These are phyloP conservation scores for Penicillium sp. DNA, from an alignment of 2,329 filamentous ascomycete genomes.

Conservation along the genomic window DNA sequence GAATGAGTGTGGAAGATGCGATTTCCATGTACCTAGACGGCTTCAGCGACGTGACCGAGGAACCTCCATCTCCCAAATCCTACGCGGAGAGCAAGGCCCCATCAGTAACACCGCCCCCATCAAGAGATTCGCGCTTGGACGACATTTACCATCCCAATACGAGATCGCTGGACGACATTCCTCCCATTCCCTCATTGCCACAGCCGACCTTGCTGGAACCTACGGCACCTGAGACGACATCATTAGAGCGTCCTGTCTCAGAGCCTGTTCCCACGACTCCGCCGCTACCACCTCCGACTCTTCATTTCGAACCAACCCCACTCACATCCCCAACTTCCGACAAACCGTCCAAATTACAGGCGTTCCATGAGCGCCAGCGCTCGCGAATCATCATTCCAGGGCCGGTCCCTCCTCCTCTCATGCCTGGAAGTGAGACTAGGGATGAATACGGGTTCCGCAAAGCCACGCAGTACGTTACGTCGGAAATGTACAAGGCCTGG, in stretches of 20 bases:
- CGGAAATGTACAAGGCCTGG: slow-evolving; percentile 80
- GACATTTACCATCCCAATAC: slow-evolving; percentile 24
- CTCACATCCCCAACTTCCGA: slow-evolving; percentile 1
- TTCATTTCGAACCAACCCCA: neutral
- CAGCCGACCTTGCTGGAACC: slow-evolving; percentile 1
- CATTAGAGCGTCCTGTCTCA: neutral
- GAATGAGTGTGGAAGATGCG: slow-evolving; percentile 60
- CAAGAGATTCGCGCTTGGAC: slow-evolving; percentile 26
- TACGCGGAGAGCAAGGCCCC: slow-evolving; percentile 32
- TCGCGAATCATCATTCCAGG: slow-evolving; percentile 35
- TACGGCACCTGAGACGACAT: neutral
- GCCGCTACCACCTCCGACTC: slow-evolving; percentile 3
- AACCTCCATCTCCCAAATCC: slow-evolving; percentile 34
- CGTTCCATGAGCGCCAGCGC: slow-evolving; percentile 18
- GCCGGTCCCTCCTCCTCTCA: slow-evolving; percentile 39
- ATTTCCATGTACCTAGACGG: slow-evolving; percentile 61
- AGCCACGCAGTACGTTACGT: slow-evolving; percentile 71
- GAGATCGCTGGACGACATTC: slow-evolving; percentile 20
- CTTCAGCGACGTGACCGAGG: slow-evolving; percentile 49
- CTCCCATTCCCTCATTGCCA: slow-evolving; percentile 21
- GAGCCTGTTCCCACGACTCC: slow-evolving; percentile 6
- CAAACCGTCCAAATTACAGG: slow-evolving; percentile 7
- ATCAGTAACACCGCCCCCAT: slow-evolving; percentile 28
- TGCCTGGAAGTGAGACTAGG: slow-evolving; percentile 45
- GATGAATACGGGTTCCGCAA: slow-evolving; percentile 95